Evolutionary conservation across 2,329 filamentous ascomycete genomes (phyloP), one percentile per base, ranked within the genome.

Genomic region (Colletotrichum tabaci): DNA sequence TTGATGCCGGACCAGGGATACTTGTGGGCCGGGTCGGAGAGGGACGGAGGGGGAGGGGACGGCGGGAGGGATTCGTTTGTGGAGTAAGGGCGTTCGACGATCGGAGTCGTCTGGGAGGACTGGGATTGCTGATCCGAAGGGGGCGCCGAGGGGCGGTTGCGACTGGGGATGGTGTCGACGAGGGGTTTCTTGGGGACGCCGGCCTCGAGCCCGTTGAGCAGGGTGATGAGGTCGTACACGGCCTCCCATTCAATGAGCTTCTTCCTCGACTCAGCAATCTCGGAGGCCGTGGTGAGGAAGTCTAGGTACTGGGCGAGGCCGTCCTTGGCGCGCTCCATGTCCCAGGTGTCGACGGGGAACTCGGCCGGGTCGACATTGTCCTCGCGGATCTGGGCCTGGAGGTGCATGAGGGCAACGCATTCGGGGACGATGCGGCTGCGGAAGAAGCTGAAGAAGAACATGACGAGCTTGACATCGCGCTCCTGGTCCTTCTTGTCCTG

Each of bases 311-410:
- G 95, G 62, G 95, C 94, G 1, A 98, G 90, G 0, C 96, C 96
- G 78, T 98, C 96, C 80, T 97, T 98, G 70, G 97, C 96, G 16
- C 96, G 91, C 80, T 98, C 96, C 93, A 98, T 97, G 77, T 98
- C 96, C 96, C 96, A 98, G 57, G 95, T 89, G 77, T 98, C 97
- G 2, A 98, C 91, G 0, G 96, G 96, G 77, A 98, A 98, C 77
- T 98, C 95, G 73, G 94, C 91, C 0, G 94, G 91, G 72, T 96
- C 89, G 18, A 92, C 90, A 67, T 91, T 87, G 42, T 92, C 91
- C 50, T 92, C 91, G 52, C 94, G 92, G 44, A 98, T 97, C 78
- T 98, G 93, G 18, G 94, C 94, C 83, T 98, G 96, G 3, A 98
- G 88, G 77, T 96, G 94, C 84, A 98, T 98, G 47, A 98, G 86